Evolutionary conservation across 2,329 filamentous ascomycete species (phyloP).

Genomic region (Blastomyces parvus): DNA sequence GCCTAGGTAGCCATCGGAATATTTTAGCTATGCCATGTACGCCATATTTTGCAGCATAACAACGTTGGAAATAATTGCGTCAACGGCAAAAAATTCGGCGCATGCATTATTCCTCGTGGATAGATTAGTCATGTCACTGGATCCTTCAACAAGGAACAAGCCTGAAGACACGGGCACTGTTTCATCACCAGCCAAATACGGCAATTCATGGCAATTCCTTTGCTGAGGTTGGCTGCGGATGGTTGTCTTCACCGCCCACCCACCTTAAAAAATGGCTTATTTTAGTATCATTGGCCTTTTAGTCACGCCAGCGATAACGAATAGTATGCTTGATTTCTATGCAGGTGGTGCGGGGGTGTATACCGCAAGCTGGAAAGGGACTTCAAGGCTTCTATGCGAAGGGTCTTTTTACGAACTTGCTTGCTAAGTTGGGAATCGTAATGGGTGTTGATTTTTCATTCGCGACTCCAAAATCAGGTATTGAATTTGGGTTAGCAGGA

Average conservation of each 20-base stretch:
- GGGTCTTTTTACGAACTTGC: neutral
- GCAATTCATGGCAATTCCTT: neutral
- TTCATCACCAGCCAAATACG: neutral
- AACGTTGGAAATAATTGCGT: neutral
- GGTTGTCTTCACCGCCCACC: neutral
- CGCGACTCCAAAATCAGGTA: neutral
- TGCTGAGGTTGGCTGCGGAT: neutral
- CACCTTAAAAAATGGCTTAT: neutral
- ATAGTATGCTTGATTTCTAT: neutral
- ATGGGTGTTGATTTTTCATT: neutral
- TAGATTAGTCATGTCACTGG: neutral
- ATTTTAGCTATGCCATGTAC: neutral
- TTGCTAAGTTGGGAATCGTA: neutral
- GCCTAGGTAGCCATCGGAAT: neutral
- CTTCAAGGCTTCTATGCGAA: neutral
- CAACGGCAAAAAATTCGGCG: neutral
- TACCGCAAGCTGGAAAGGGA: too few relatives aligned
- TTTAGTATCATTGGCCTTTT: neutral
- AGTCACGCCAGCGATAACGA: neutral
- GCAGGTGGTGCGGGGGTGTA: neutral
- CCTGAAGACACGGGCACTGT: neutral
- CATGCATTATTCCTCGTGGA: neutral
- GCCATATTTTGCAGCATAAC: too few relatives aligned
- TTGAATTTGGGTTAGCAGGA: neutral
- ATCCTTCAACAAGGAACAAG: neutral